Percentiles rank a stretch among this genome's conserved stretches.
Evolutionary conservation across 164 flowering plant genomes (phyloP).

Genomic region (Cinnamomum micranthum): DNA sequence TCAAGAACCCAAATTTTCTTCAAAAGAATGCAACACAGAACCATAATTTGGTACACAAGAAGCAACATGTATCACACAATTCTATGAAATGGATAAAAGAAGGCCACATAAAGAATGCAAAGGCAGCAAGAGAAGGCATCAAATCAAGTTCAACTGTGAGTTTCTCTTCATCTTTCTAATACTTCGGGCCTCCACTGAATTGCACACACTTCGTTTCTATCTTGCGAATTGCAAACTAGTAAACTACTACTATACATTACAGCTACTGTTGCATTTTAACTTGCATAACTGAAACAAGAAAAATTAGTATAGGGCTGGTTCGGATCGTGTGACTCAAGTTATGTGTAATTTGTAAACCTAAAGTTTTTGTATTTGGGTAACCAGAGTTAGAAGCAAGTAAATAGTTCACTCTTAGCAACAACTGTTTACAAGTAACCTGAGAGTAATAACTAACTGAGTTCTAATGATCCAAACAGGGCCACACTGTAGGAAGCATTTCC

Average conservation of each 20-base stretch:
- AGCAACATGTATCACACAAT: constrained; percentile 4
- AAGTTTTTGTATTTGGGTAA: too few species aligned
- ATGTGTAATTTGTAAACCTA: too few species aligned
- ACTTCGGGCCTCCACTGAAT: background rate
- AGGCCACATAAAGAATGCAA: constrained; percentile 20
- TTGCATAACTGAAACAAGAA: too few species aligned
- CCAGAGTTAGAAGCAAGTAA: too few species aligned
- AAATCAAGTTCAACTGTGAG: constrained; percentile 28
- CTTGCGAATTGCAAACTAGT: background rate
- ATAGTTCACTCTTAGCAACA: too few species aligned
- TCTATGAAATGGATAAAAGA: constrained; percentile 20
- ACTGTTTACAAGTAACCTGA: too few species aligned
- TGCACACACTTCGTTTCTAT: background rate
- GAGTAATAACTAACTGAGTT: too few species aligned
- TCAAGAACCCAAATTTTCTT: constrained; percentile 16
- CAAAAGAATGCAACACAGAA: constrained; percentile 13
- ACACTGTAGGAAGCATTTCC: too few species aligned
- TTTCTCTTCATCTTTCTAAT: constrained; percentile 7
- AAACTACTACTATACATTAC: background rate
- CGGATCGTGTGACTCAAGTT: too few species aligned
- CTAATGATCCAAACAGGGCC: too few species aligned
- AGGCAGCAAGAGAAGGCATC: constrained; percentile 15
- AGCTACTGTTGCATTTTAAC: background rate
- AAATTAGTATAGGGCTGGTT: too few species aligned
- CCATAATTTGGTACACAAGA: constrained; percentile 9